Percentiles rank a stretch among this genome's conserved stretches.
Conservation (phyloP, 352 stramenopile genomes). For the Globisporangium perplexum region DNA sequence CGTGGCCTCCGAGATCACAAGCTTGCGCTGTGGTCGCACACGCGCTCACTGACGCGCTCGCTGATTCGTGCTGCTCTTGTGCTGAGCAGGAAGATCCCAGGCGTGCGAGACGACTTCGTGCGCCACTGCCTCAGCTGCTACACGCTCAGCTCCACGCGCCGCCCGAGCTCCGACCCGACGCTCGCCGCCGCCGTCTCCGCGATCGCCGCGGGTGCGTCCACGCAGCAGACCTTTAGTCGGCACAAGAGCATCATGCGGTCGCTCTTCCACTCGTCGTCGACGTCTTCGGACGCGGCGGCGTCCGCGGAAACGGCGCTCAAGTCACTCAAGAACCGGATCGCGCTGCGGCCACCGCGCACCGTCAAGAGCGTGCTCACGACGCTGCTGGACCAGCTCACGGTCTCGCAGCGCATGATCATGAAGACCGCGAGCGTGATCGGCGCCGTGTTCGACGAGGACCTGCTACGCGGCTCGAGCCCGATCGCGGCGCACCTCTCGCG, state of each 20-base stretch:
- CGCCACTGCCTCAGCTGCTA: conserved; percentile 77
- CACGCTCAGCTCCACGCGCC: conserved; percentile 59
- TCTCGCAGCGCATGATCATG: conserved; percentile 83
- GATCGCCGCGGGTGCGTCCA: conserved; percentile 14
- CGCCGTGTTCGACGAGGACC: conserved; percentile 67
- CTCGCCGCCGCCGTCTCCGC: conserved; percentile 21
- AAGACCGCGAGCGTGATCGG: conserved; percentile 84
- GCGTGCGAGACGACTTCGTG: conserved; percentile 48
- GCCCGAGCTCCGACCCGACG: conserved; percentile 51
- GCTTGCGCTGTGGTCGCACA: too few relatives aligned
- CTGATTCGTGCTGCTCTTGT: not conserved
- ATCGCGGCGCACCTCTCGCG: conserved; percentile 66
- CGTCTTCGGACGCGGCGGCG: conserved; percentile 10
- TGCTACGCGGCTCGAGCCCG: conserved; percentile 56
- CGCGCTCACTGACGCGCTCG: not conserved
- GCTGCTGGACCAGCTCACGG: conserved; percentile 73
- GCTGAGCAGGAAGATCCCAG: conserved; percentile 46
- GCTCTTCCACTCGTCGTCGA: conserved; percentile 46
- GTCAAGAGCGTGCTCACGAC: conserved; percentile 84
- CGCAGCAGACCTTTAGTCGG: conserved; percentile 18
- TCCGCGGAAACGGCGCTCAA: conserved; percentile 17
- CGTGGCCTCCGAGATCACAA: conserved; percentile 1
- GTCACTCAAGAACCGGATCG: conserved; percentile 64
- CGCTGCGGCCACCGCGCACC: conserved; percentile 57
- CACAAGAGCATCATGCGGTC: conserved; percentile 50